Percentiles rank a stretch among this genome's conserved stretches.
These are phyloP conservation scores for Exobasidium rhododendri DNA, from an alignment of 1,284 basidiomycete genomes.

Conservation along the genomic window DNA sequence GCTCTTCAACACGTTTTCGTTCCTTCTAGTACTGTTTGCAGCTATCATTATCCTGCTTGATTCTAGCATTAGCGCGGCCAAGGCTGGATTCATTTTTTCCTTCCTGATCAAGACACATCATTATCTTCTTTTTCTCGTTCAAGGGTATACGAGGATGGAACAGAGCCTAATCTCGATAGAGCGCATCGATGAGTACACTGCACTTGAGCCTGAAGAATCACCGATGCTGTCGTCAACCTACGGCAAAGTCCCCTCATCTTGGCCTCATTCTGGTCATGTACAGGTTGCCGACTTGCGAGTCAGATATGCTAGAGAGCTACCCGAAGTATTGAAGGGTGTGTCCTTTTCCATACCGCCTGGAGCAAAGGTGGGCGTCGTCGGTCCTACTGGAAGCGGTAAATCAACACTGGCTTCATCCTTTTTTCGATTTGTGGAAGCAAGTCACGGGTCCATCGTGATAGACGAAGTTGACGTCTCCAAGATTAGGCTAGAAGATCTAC, in stretches of 20 bases:
- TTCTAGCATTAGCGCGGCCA: slow-evolving; percentile 51
- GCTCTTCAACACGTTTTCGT: slow-evolving; percentile 57
- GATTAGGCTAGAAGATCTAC: slow-evolving; percentile 57
- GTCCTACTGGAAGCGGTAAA: slow-evolving; percentile 60
- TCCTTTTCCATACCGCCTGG: slow-evolving; percentile 62
- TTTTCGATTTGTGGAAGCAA: slow-evolving; percentile 43
- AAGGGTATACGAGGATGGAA: slow-evolving; percentile 27
- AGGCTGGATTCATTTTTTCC: slow-evolving; percentile 44
- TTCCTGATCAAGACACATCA: slow-evolving; percentile 54
- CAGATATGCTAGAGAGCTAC: slow-evolving; percentile 59
- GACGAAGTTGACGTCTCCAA: slow-evolving; percentile 57
- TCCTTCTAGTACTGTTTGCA: slow-evolving; percentile 58
- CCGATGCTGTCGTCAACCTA: slow-evolving; percentile 27
- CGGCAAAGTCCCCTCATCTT: slow-evolving; percentile 31
- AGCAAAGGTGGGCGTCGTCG: slow-evolving; percentile 82
- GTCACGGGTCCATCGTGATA: slow-evolving; percentile 31
- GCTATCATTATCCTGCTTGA: slow-evolving; percentile 57
- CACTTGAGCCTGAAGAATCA: slow-evolving; percentile 18
- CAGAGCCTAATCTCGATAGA: slow-evolving; percentile 53
- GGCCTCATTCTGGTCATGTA: slow-evolving; percentile 59
- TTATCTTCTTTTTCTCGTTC: slow-evolving; percentile 50
- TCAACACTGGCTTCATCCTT: slow-evolving; percentile 44
- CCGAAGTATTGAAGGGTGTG: slow-evolving; percentile 59
- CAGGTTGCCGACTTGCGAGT: slow-evolving; percentile 58
- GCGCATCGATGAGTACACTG: slow-evolving; percentile 57